phyloP scores from a whole-genome alignment of 768 basidiomycete species.

The Pleurotus eryngii region DNA sequence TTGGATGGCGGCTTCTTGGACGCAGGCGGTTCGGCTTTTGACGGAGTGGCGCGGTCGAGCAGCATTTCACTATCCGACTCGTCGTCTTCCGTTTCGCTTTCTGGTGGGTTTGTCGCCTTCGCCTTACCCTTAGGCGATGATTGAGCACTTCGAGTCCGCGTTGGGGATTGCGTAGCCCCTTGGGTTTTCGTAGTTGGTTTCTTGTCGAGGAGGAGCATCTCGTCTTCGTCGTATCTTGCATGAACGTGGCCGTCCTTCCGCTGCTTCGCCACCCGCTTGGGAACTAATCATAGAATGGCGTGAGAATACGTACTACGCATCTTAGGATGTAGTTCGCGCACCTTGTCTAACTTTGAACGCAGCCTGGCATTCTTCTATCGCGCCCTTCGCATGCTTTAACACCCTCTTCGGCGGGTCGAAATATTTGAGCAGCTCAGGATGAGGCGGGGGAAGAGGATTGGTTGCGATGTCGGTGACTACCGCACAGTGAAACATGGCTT shows the following conservation, averaged over 20 bases:
- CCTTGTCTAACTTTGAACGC: slow-evolving; percentile 81
- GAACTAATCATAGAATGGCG: slow-evolving; percentile 36
- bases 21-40: slow-evolving; percentile 6
- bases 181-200: slow-evolving; percentile 15
- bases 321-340: slow-evolving; percentile 18
- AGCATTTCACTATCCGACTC: slow-evolving; percentile 32
- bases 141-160: slow-evolving; percentile 12
- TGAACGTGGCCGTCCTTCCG: slow-evolving; percentile 63
- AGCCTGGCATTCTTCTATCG: slow-evolving; percentile 59
- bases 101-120: slow-evolving; percentile 25
- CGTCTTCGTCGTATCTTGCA: slow-evolving; percentile 60
- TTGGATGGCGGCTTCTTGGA: slow-evolving; percentile 10
- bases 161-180: slow-evolving; percentile 13
- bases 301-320: neutral
- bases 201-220: slow-evolving; percentile 54
- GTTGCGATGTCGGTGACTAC: slow-evolving; percentile 68
- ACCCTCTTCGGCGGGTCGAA: slow-evolving; percentile 74
- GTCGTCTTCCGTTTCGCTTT: slow-evolving; percentile 54
- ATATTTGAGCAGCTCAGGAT: slow-evolving; percentile 81
- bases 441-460: slow-evolving; percentile 80
- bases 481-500: slow-evolving; percentile 89
- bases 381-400: slow-evolving; percentile 52
- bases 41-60: slow-evolving; percentile 7
- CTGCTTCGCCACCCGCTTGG: slow-evolving; percentile 53
- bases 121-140: slow-evolving; percentile 25